Evolutionary conservation across 148 eudicot genomes (phyloP).

Genomic region (Hydrangea macrophylla): DNA sequence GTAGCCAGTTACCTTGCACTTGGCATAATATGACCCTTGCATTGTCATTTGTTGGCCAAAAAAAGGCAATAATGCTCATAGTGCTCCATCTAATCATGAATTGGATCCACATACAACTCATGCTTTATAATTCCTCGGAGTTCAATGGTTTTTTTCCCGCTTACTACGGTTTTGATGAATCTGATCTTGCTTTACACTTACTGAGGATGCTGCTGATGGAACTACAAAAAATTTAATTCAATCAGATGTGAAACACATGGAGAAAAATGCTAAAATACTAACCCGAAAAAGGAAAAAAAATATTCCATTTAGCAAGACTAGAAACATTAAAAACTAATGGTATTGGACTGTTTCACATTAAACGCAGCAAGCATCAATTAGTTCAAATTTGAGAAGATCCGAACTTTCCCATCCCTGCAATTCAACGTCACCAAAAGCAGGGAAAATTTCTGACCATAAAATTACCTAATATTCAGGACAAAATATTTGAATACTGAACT

Average conservation of each 20-base stretch:
- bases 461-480: not conserved
- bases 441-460: not conserved
- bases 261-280: not conserved
- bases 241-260: not conserved
- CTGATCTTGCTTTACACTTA: constrained; percentile 6
- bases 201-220: constrained; percentile 13
- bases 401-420: not conserved
- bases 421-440: not conserved
- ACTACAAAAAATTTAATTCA: not conserved
- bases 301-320: not conserved
- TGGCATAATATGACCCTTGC: not conserved
- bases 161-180: constrained; percentile 3
- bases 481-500: not conserved
- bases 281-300: too few relatives aligned
- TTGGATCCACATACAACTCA: not conserved
- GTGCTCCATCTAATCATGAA: constrained; percentile 1
- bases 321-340: not conserved
- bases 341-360: not conserved
- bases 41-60: not conserved
- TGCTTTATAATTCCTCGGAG: constrained; percentile 9
- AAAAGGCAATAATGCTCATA: not conserved
- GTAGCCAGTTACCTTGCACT: constrained; percentile 4
- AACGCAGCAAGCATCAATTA: not conserved
- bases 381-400: not conserved
- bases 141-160: constrained; percentile 10